Evolutionary conservation across 306 rosid genomes (phyloP).

Genomic region (Boehmeria nivea): DNA sequence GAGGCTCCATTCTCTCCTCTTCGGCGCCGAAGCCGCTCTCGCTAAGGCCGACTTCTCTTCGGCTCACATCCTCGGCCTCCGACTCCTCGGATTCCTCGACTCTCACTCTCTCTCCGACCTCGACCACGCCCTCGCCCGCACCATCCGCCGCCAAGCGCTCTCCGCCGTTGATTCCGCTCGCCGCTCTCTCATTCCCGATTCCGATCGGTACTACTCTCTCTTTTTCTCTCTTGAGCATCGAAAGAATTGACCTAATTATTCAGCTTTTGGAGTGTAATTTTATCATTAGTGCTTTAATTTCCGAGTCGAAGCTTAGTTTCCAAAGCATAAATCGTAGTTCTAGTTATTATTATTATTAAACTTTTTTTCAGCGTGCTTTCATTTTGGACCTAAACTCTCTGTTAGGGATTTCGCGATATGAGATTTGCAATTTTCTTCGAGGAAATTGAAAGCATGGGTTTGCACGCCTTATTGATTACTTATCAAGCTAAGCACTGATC

Average conservation of each 20-base stretch:
- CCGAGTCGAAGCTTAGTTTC: neutral
- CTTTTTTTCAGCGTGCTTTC: no score
- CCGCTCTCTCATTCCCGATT: slow-evolving; percentile 42
- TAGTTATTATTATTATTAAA: no score
- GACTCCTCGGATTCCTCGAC: slow-evolving; percentile 81
- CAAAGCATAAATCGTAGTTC: no score
- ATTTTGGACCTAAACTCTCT: no score
- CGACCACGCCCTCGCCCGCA: slow-evolving; percentile 57
- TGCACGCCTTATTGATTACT: no score
- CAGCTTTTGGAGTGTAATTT: neutral
- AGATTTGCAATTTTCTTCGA: no score
- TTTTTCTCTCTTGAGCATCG: neutral
- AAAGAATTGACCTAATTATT: no score
- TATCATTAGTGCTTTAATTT: neutral
- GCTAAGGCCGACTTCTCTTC: slow-evolving; percentile 48
- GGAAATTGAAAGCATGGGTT: no score
- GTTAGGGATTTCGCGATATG: no score
- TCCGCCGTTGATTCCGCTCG: slow-evolving; percentile 47
- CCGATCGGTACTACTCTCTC: slow-evolving; percentile 51
- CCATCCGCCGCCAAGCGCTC: slow-evolving; percentile 55
- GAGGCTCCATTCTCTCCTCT: slow-evolving; percentile 78
- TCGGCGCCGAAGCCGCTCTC: slow-evolving; percentile 61
- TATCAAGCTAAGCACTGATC: neutral
- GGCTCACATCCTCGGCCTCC: slow-evolving; percentile 59
- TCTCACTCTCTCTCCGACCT: slow-evolving; percentile 41